Conservation (phyloP, 768 basidiomycete genomes). For the Mycena albidolilacea region DNA sequence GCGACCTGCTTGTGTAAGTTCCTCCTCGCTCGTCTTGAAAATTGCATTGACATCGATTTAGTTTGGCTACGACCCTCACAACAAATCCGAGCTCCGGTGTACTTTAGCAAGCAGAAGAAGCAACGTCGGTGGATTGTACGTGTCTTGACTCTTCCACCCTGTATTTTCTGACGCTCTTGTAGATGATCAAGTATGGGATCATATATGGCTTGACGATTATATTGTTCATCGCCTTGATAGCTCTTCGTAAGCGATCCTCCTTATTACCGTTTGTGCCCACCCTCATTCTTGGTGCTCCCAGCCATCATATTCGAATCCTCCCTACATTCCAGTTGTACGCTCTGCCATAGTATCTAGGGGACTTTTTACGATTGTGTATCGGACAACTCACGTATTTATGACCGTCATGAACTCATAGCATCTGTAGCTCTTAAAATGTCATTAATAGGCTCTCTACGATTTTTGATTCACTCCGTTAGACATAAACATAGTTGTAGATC, state of each 20-base stretch:
- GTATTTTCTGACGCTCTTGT: slow-evolving; percentile 29
- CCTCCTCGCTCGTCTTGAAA: neutral
- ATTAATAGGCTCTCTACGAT: slow-evolving; percentile 28
- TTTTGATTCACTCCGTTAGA: neutral
- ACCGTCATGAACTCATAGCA: slow-evolving; percentile 27
- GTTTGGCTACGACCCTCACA: slow-evolving; percentile 97
- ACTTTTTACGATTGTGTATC: slow-evolving; percentile 12
- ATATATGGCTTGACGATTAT: slow-evolving; percentile 80
- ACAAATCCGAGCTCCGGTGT: slow-evolving; percentile 93
- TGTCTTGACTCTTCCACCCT: slow-evolving; percentile 34
- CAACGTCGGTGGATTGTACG: slow-evolving; percentile 92
- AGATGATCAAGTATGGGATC: slow-evolving; percentile 89
- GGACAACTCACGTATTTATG: slow-evolving; percentile 36
- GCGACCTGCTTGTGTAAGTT: slow-evolving; percentile 92
- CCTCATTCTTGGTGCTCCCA: slow-evolving; percentile 45
- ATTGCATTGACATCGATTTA: slow-evolving; percentile 50
- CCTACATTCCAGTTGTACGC: slow-evolving; percentile 73
- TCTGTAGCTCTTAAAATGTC: slow-evolving; percentile 32
- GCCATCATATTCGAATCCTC: slow-evolving; percentile 74
- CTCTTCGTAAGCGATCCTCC: slow-evolving; percentile 70
- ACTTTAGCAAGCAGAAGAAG: slow-evolving; percentile 89
- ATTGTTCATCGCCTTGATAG: slow-evolving; percentile 83
- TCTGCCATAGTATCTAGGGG: slow-evolving; percentile 62
- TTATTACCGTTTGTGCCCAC: slow-evolving; percentile 28
- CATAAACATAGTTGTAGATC: neutral